Conservation (phyloP, 2,329 filamentous ascomycete genomes). For the Cadophora gregata region DNA sequence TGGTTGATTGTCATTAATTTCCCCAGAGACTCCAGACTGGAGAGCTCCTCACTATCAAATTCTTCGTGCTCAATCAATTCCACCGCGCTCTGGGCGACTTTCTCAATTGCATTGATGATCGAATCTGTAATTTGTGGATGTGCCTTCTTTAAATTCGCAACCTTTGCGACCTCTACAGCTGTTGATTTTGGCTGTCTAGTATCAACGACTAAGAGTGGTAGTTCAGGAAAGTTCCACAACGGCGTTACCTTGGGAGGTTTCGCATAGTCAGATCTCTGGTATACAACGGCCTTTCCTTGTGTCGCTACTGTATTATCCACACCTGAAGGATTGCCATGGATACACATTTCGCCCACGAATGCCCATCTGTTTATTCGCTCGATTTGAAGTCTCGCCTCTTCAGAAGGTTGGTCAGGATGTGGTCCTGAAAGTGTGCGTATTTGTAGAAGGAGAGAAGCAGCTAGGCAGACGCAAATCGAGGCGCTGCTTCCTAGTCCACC, state of each 20-base stretch:
- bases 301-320: conserved; percentile 97
- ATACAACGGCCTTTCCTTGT: conserved; percentile 92
- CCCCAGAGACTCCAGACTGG: conserved; percentile 75
- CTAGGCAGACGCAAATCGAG: conserved; percentile 90
- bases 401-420: conserved; percentile 85
- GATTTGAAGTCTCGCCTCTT: conserved; percentile 87
- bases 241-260: conserved; percentile 79
- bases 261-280: conserved; percentile 78
- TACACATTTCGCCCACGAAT: conserved; percentile 95
- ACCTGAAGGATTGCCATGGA: conserved; percentile 94
- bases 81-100: conserved; percentile 63
- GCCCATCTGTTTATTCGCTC: conserved; percentile 98
- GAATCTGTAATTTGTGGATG: conserved; percentile 80
- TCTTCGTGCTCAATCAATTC: conserved; percentile 62
- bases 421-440: conserved; percentile 87
- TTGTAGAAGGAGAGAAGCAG: conserved; percentile 83
- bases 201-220: conserved; percentile 88
- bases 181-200: conserved; percentile 90
- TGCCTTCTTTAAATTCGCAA: conserved; percentile 70
- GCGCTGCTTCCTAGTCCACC: conserved; percentile 92
- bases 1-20: conserved; percentile 95
- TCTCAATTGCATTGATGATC: conserved; percentile 86
- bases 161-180: conserved; percentile 83
- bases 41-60: conserved; percentile 69
- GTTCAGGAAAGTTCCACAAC: conserved; percentile 86